A percentile compares a stretch with the other conserved stretches of the same genome.
phyloP scores from a whole-genome alignment of 306 rosid species.

The Fragaria nilgerrensis region DNA sequence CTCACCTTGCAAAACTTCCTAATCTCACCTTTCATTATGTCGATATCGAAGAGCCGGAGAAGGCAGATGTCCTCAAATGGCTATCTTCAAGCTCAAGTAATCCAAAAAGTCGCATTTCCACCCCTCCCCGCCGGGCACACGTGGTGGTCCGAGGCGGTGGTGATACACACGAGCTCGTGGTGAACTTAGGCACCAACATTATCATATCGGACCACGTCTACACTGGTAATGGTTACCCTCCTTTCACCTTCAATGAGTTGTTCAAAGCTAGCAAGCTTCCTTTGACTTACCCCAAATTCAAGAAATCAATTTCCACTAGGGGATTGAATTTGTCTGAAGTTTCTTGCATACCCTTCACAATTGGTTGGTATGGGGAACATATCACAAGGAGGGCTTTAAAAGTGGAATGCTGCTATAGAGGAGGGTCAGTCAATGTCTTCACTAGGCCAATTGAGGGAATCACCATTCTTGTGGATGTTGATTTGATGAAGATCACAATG shows the following conservation, averaged over 20 bases:
- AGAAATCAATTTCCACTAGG: conserved; percentile 47
- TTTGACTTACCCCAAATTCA: conserved; percentile 49
- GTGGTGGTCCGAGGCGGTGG: conserved; percentile 63
- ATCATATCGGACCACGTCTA: conserved; percentile 50
- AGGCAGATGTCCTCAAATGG: conserved; percentile 62
- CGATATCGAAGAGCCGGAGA: conserved; percentile 76
- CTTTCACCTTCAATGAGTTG: conserved; percentile 65
- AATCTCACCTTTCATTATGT: conserved; percentile 70
- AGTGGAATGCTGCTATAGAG: conserved; percentile 61
- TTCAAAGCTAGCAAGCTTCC: conserved; percentile 68
- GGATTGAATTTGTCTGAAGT: conserved; percentile 69
- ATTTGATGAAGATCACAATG: conserved; percentile 54
- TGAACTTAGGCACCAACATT: conserved; percentile 50
- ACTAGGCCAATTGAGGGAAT: conserved; percentile 87
- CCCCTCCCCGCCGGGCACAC: conserved; percentile 59
- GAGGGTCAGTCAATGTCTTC: conserved; percentile 61
- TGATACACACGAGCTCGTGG: conserved; percentile 56
- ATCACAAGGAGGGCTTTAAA: conserved; percentile 57
- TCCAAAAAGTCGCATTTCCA: conserved; percentile 9
- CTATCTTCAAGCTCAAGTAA: conserved; percentile 45
- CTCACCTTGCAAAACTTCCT: conserved; percentile 59
- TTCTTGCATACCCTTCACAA: conserved; percentile 78
- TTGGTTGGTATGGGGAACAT: conserved; percentile 79
- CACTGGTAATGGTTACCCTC: conserved; percentile 76
- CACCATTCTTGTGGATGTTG: conserved; percentile 56